These are phyloP conservation scores for Kockovaella imperatae DNA, from an alignment of 768 basidiomycete species.

Conservation along the genomic window DNA sequence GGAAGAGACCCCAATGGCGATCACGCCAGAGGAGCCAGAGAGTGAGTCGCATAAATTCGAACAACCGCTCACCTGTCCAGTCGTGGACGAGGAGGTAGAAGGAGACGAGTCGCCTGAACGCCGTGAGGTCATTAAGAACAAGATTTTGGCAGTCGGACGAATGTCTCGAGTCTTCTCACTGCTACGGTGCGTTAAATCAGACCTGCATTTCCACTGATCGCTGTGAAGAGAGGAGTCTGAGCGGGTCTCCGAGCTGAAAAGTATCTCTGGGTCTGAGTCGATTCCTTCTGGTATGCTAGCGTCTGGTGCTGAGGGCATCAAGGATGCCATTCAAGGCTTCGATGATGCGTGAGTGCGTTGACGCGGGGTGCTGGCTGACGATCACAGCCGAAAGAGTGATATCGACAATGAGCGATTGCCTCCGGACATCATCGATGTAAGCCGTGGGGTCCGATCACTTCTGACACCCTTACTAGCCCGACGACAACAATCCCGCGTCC, in stretches of 20 bases:
- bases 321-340: conserved; percentile 84
- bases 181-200: conserved; percentile 61
- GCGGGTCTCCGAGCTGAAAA: conserved; percentile 93
- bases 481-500: conserved; percentile 38
- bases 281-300: conserved; percentile 78
- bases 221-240: conserved; percentile 87
- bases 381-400: conserved; percentile 78
- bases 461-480: conserved; percentile 29
- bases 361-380: background rate
- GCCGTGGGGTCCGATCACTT: conserved; percentile 48
- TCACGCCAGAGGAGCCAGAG: conserved; percentile 27
- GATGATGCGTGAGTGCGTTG: conserved; percentile 75
- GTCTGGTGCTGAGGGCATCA: conserved; percentile 86
- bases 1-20: conserved; percentile 49
- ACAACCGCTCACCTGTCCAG: conserved; percentile 6
- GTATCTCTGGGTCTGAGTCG: conserved; percentile 60
- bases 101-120: conserved; percentile 44
- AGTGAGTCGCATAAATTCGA: conserved; percentile 27
- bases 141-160: conserved; percentile 93
- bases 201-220: background rate
- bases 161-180: conserved; percentile 95
- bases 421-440: conserved; percentile 77
- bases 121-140: conserved; percentile 89
- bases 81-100: conserved; percentile 15
- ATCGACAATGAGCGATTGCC: conserved; percentile 99